Conservation (phyloP, 176 grass and related monocot species). For the Oryza glaberrima region DNA sequence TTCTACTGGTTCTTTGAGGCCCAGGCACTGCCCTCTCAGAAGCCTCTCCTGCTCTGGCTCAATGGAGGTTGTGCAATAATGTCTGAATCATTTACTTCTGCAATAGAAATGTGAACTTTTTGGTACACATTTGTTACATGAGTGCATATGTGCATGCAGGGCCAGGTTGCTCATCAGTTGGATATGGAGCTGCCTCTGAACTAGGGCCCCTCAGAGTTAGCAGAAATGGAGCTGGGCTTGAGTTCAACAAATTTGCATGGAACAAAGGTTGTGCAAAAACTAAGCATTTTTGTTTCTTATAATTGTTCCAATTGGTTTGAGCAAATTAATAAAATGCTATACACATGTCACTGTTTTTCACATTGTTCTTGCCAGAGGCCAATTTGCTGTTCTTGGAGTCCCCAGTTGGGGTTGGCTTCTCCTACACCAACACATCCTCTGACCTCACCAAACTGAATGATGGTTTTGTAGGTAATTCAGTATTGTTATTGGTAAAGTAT, state of each 20-base stretch:
- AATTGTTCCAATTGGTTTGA: neutral
- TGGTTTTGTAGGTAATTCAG: constrained; percentile 43
- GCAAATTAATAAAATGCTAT: neutral
- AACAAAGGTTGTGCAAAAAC: constrained; percentile 55
- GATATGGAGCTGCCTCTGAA: constrained; percentile 79
- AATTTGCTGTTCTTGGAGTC: constrained; percentile 58
- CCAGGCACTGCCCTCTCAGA: constrained; percentile 45
- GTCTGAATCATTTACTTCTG: neutral
- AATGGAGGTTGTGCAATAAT: constrained; percentile 62
- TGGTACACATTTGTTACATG: neutral
- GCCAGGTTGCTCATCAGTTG: constrained; percentile 87
- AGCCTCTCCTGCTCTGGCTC: constrained; percentile 92
- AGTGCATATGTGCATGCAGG: constrained; percentile 38
- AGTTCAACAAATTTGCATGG: constrained; percentile 86
- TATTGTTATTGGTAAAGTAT: neutral
- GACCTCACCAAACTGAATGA: constrained; percentile 44
- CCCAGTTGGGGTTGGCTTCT: constrained; percentile 51
- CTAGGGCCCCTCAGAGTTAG: constrained; percentile 76
- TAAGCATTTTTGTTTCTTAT: neutral
- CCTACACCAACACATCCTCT: constrained; percentile 56
- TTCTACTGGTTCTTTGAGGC: constrained; percentile 96
- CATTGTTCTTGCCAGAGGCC: constrained; percentile 40
- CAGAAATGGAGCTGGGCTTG: constrained; percentile 59
- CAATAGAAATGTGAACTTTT: neutral
- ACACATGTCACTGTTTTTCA: neutral